Percentiles rank a stretch among this genome's conserved stretches.
Evolutionary conservation across 2,329 filamentous ascomycete species (phyloP).

Genomic region (Aspergillus versicolor): DNA sequence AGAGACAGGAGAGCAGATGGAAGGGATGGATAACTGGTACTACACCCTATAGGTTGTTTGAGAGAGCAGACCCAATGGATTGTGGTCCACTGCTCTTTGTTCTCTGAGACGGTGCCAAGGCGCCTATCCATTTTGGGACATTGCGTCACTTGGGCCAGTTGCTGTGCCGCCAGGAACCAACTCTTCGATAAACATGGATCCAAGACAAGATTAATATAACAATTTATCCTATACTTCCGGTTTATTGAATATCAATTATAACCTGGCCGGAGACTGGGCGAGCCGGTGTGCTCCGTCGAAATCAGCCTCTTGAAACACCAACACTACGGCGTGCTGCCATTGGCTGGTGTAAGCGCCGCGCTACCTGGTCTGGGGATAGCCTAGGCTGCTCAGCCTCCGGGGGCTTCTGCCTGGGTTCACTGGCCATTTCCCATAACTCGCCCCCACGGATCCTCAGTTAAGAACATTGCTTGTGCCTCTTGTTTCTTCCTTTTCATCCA

Average conservation of each 20-base stretch:
- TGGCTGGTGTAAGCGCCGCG: neutral
- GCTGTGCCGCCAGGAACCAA: too few species aligned
- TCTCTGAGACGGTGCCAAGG: neutral
- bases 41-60: conserved; percentile 10
- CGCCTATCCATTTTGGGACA: neutral
- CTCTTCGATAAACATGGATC: too few species aligned
- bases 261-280: too few species aligned
- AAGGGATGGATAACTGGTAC: conserved; percentile 14
- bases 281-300: neutral
- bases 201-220: too few species aligned
- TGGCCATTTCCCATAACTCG: neutral
- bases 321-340: neutral
- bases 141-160: neutral
- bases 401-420: conserved; percentile 1
- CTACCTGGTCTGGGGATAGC: neutral
- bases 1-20: conserved; percentile 1
- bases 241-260: too few species aligned
- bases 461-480: conserved; percentile 4
- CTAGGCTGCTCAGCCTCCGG: conserved; percentile 3
- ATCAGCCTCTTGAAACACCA: neutral
- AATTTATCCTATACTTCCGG: too few species aligned
- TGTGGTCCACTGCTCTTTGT: neutral
- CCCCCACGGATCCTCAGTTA: neutral
- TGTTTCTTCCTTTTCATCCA: neutral
- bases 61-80: neutral